Conservation (phyloP, 2,329 filamentous ascomycete genomes). For the Exophiala calicioides region DNA sequence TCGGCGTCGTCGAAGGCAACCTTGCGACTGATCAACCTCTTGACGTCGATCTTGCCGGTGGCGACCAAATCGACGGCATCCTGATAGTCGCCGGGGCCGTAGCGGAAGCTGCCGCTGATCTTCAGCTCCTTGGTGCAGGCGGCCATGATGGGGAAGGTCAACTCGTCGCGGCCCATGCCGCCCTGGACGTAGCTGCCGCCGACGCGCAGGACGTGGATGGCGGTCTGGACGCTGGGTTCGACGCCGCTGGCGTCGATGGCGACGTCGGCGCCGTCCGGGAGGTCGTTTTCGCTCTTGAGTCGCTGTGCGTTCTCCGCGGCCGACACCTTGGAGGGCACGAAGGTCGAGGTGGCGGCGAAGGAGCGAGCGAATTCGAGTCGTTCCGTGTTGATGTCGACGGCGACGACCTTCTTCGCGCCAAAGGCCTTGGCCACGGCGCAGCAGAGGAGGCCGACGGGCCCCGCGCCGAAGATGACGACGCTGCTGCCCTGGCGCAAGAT, state of each 20-base stretch:
- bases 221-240: conserved; percentile 74
- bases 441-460: conserved; percentile 84
- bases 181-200: conserved; percentile 81
- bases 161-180: conserved; percentile 86
- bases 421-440: conserved; percentile 81
- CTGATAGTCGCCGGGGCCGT: conserved; percentile 83
- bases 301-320: conserved; percentile 73
- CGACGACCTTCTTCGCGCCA: conserved; percentile 81
- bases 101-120: conserved; percentile 84
- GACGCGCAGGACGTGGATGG: conserved; percentile 67
- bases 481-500: conserved; percentile 70
- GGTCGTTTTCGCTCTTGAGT: conserved; percentile 63
- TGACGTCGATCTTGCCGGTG: conserved; percentile 69
- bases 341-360: conserved; percentile 59
- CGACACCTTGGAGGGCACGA: conserved; percentile 62
- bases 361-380: conserved; percentile 75
- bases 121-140: conserved; percentile 88
- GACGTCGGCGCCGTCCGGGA: conserved; percentile 69
- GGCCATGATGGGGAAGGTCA: conserved; percentile 88
- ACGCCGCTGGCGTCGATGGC: conserved; percentile 81
- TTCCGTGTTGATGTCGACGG: conserved; percentile 79
- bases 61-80: conserved; percentile 77
- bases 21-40: conserved; percentile 74
- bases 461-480: conserved; percentile 83
- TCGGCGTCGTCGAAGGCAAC: conserved; percentile 82